These are phyloP conservation scores for Mycena vulgaris DNA, from an alignment of 768 basidiomycete species.

Conservation along the genomic window DNA sequence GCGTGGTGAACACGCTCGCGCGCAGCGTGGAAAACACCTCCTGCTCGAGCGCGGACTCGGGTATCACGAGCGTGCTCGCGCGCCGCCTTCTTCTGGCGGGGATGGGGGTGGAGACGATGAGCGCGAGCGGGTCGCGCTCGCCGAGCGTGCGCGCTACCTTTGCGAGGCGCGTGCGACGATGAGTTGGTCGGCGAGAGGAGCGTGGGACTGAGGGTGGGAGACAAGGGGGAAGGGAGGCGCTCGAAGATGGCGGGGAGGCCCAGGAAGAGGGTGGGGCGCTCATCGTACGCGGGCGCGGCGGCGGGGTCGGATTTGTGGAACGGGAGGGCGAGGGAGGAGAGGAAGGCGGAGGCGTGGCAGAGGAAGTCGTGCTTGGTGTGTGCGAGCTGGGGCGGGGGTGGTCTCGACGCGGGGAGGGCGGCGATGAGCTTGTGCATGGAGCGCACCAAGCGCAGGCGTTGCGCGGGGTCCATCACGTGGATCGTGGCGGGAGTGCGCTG, in stretches of 20 bases:
- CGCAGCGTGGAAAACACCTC: conserved; percentile 10
- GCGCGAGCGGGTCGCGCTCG: conserved; percentile 59
- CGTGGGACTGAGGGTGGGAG: conserved; percentile 32
- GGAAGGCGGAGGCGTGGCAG: conserved; percentile 19
- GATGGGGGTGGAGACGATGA: conserved; percentile 49
- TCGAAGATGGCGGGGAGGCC: conserved; percentile 24
- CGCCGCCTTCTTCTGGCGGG: conserved; percentile 21
- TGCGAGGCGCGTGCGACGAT: conserved; percentile 54
- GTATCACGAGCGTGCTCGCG: conserved; percentile 27
- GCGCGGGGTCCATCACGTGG: conserved; percentile 2
- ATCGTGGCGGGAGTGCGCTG: conserved; percentile 22
- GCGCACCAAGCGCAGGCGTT: conserved; percentile 33
- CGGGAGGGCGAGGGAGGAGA: conserved; percentile 26
- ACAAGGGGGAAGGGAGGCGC: conserved; percentile 5
- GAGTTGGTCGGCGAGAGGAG: conserved; percentile 31
- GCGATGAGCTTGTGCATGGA: conserved; percentile 33
- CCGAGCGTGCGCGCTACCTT: conserved; percentile 63
- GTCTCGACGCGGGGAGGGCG: conserved; percentile 26
- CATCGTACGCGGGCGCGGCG: background rate
- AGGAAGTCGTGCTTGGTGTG: conserved; percentile 18
- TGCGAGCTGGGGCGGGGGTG: too few relatives aligned
- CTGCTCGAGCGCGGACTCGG: conserved; percentile 31
- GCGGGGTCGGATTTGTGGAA: conserved; percentile 18
- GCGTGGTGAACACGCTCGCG: background rate
- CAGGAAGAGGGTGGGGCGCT: conserved; percentile 29